These are phyloP conservation scores for Citrus cavaleriei DNA, from an alignment of 345 rosid genomes.

Conservation along the genomic window DNA sequence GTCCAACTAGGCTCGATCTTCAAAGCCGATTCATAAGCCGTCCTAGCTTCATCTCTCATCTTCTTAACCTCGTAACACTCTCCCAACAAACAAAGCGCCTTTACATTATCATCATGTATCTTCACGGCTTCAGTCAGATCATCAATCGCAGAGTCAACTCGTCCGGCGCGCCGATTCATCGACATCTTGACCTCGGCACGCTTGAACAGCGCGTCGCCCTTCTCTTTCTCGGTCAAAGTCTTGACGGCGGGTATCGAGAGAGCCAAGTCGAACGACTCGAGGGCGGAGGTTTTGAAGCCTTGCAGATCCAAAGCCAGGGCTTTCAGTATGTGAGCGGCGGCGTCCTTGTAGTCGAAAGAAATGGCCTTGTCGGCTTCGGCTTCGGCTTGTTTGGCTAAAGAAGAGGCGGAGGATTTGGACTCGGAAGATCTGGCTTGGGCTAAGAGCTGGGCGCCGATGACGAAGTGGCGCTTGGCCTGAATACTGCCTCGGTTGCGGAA, in stretches of 20 bases:
- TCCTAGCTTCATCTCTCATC: constrained; percentile 41
- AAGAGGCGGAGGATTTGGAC: constrained; percentile 34
- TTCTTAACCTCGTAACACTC: constrained; percentile 55
- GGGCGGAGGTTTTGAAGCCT: constrained; percentile 59
- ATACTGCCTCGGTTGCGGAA: constrained; percentile 32
- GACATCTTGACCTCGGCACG: constrained; percentile 54
- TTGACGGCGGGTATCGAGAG: constrained; percentile 47
- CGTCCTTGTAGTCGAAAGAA: constrained; percentile 52
- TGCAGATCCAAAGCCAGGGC: constrained; percentile 61
- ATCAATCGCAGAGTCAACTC: constrained; percentile 41
- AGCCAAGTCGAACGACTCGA: constrained; percentile 55
- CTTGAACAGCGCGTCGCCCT: constrained; percentile 56
- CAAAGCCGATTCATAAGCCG: constrained; percentile 45
- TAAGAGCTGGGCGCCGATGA: constrained; percentile 60
- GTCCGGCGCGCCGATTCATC: constrained; percentile 26
- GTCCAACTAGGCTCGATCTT: constrained; percentile 28
- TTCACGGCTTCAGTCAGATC: constrained; percentile 46
- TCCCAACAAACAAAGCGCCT: constrained; percentile 41
- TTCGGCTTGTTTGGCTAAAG: constrained; percentile 56
- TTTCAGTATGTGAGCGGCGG: constrained; percentile 59
- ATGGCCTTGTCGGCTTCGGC: constrained; percentile 50
- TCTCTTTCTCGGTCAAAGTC: constrained; percentile 44
- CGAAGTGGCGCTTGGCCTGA: constrained; percentile 65
- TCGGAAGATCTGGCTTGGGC: constrained; percentile 51
- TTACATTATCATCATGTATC: constrained; percentile 28